phyloP scores from a whole-genome alignment of 257 asterid species.

The Gentiana straminea region DNA sequence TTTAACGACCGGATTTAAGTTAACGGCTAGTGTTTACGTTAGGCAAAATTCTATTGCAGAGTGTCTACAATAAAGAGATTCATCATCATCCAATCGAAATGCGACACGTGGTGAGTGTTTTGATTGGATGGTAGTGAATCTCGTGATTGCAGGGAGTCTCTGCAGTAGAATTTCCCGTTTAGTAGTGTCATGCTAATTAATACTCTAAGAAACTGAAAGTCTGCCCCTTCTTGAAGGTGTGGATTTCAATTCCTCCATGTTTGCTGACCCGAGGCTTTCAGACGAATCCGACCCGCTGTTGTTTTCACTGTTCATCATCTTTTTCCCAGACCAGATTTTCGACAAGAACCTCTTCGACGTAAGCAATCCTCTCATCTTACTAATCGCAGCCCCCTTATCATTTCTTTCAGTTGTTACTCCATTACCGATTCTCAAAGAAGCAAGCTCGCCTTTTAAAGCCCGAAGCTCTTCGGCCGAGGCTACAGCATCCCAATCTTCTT shows the following conservation, averaged over 20 bases:
- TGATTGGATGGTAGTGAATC: too few species aligned
- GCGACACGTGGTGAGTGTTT: too few species aligned
- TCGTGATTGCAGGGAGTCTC: too few species aligned
- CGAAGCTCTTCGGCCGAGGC: conserved; percentile 85
- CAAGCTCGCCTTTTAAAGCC: conserved; percentile 74
- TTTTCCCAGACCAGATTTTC: conserved; percentile 71
- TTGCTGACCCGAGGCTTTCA: conserved; percentile 65
- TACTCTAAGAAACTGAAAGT: conserved; percentile 67
- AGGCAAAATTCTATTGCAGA: too few species aligned
- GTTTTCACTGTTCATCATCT: conserved; percentile 33
- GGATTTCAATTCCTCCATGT: conserved; percentile 51
- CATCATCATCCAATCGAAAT: too few species aligned
- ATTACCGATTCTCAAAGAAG: conserved; percentile 59
- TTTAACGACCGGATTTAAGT: too few species aligned
- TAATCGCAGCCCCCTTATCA: conserved; percentile 43
- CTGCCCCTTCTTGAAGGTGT: conserved; percentile 70
- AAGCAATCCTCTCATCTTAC: conserved; percentile 60
- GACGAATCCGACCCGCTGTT: conserved; percentile 92
- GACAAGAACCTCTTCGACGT: conserved; percentile 68
- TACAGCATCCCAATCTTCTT: conserved; percentile 95
- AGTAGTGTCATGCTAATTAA: too few species aligned
- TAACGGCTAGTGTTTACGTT: too few species aligned
- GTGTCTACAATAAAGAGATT: too few species aligned
- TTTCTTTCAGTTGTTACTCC: conserved; percentile 34
- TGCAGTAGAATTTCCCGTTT: too few species aligned